Conservation (phyloP, 352 stramenopile species). For the Globisporangium paroecandrum region DNA sequence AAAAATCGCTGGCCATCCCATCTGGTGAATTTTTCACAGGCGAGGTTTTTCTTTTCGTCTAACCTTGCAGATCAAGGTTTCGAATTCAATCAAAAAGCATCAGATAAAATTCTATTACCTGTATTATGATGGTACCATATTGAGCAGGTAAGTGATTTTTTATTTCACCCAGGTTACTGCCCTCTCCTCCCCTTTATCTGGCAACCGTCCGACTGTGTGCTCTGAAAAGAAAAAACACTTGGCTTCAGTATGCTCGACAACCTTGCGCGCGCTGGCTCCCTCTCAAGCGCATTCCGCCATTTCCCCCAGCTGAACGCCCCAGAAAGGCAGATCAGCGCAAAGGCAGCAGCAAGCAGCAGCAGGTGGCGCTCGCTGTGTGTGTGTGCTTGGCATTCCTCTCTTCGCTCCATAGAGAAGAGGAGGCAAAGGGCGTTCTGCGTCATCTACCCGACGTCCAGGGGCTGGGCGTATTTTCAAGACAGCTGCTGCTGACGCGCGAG, state of each 20-base stretch:
- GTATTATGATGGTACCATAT: not conserved
- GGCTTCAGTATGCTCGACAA: slow-evolving; percentile 2
- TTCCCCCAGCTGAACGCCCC: slow-evolving; percentile 5
- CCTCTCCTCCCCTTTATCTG: not conserved
- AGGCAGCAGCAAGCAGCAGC: not conserved
- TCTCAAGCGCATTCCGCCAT: slow-evolving; percentile 1
- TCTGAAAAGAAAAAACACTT: slow-evolving; percentile 1
- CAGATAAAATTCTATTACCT: not conserved
- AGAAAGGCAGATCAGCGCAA: slow-evolving; percentile 1
- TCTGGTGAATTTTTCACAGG: not conserved
- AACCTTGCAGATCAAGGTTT: not conserved
- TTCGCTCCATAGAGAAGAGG: not conserved
- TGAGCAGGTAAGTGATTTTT: not conserved
- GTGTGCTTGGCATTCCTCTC: not conserved
- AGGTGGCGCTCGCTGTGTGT: not conserved
- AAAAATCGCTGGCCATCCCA: not conserved
- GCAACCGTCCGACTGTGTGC: not conserved
- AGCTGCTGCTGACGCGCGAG: not conserved
- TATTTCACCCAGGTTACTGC: not conserved
- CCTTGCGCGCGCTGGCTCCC: not conserved
- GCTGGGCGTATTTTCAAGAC: not conserved
- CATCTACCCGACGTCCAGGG: not conserved
- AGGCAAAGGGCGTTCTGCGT: not conserved
- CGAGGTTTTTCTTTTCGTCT: not conserved
- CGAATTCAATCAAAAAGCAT: not conserved